These are phyloP conservation scores for Symbiodinium pilosum DNA, from an alignment of 73 alveolate genomes.

Conservation along the genomic window DNA sequence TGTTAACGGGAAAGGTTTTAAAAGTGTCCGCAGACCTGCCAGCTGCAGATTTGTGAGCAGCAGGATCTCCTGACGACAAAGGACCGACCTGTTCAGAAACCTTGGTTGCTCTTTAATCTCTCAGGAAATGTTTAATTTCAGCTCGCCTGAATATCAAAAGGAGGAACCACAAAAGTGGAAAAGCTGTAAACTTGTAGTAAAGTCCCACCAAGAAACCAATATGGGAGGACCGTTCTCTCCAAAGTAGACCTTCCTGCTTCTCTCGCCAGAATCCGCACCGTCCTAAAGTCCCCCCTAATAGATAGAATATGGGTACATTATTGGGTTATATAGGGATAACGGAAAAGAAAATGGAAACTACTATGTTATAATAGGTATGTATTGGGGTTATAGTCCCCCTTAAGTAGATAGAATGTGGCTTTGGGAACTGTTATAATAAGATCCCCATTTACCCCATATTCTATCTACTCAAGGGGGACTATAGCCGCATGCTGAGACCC, in stretches of 20 bases:
- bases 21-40: not conserved
- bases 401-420: no score
- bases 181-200: no score
- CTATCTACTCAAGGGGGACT: no score
- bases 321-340: no score
- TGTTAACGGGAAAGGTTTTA: not conserved
- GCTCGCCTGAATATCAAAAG: not conserved
- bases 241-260: slow-evolving; percentile 1
- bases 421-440: no score
- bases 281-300: no score
- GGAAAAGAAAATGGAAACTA: no score
- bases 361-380: no score
- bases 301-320: no score
- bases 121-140: not conserved
- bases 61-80: not conserved
- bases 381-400: no score
- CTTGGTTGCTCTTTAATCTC: not conserved
- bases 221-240: not conserved
- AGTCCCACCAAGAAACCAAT: no score
- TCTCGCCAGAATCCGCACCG: not conserved
- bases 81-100: not conserved
- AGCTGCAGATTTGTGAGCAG: not conserved
- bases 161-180: not conserved
- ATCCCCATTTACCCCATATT: no score
- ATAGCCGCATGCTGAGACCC: not conserved